Base-by-base conservation (phyloP, 2,329 filamentous ascomycete genomes). In the Exophiala aquamarina region DNA sequence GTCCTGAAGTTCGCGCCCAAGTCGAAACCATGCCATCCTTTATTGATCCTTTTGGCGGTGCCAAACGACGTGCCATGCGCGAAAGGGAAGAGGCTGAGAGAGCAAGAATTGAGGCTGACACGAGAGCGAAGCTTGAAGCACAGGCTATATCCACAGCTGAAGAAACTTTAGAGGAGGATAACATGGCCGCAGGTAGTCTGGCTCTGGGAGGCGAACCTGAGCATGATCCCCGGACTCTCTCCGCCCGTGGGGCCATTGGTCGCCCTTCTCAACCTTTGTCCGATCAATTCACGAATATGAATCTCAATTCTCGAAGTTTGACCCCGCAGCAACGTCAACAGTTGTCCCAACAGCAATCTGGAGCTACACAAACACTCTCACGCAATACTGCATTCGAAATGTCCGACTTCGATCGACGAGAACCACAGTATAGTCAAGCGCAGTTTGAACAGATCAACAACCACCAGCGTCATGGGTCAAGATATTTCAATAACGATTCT, bases 191-290 rank as follows among this genome's bases (percentile, higher is more conserved):
- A 57, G 88, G 87, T 11, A 97, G 92, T 64, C 75, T 93, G 48
- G 91, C 94, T 49, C 77, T 97, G 14, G 92, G 92, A 47, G 92
- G 92, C 34, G 92, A 97, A 64, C 92, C 92, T 0, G 92, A 97
- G 64, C 89, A 95, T 57, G 77, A 80, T 52, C 60, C 65, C 0
- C 61, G 67, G 43, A 63, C 61, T 47, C 44, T 41, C 31, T 54
- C 56, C 53, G 68, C 68, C 31, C 72, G 77, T 58, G 75, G 79
- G 49, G 82, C 81, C 10, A 83, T 89, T 6, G 89, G 90, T 60
- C 84, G 87, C 2, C 88, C 90, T 8, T 87, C 89, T 26, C 80
- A 87, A 59, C 74, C 73, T 20, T 59, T 64, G 10, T 64, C 64
- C 43, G 67, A 71, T 44, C 69, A 73, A 36, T 70, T 73, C 41